Evolutionary conservation across 2,329 filamentous ascomycete genomes (phyloP).

Genomic region (Aspergillus versicolor): DNA sequence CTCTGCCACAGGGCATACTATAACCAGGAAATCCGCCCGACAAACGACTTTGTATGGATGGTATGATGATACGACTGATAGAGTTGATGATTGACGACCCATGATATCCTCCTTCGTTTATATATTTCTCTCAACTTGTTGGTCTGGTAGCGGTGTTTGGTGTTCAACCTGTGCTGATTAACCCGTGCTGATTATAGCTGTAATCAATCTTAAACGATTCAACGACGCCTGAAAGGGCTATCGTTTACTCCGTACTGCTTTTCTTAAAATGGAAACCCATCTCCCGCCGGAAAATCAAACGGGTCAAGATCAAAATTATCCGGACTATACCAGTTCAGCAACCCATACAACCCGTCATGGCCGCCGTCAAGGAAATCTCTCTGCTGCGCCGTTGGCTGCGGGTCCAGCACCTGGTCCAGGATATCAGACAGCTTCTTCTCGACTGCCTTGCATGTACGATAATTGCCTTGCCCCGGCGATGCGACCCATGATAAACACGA

Average conservation of each 20-base stretch:
- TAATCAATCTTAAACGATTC: not conserved
- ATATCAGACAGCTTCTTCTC: conserved; percentile 38
- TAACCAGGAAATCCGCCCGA: conserved; percentile 28
- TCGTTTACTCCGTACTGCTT: not conserved
- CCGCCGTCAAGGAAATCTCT: conserved; percentile 28
- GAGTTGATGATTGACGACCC: not conserved
- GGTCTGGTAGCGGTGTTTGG: not conserved
- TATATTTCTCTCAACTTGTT: not conserved
- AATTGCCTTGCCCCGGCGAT: conserved; percentile 35
- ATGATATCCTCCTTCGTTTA: conserved; percentile 1
- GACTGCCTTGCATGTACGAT: conserved; percentile 34
- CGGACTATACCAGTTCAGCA: conserved; percentile 35
- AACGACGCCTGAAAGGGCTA: not conserved
- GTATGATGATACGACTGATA: conserved; percentile 18
- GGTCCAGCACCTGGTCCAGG: conserved; percentile 36
- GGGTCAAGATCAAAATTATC: conserved; percentile 34
- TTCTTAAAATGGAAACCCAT: conserved; percentile 19
- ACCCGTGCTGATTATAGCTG: not conserved
- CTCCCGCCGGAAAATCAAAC: conserved; percentile 24
- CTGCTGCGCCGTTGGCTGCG: conserved; percentile 23
- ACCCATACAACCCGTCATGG: conserved; percentile 30
- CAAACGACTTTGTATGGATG: conserved; percentile 39
- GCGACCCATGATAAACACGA: conserved; percentile 35
- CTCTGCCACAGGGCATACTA: conserved; percentile 39
- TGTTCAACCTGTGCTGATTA: not conserved